Base-by-base conservation (phyloP, 345 rosid genomes). In the Geranium rotundifolium region DNA sequence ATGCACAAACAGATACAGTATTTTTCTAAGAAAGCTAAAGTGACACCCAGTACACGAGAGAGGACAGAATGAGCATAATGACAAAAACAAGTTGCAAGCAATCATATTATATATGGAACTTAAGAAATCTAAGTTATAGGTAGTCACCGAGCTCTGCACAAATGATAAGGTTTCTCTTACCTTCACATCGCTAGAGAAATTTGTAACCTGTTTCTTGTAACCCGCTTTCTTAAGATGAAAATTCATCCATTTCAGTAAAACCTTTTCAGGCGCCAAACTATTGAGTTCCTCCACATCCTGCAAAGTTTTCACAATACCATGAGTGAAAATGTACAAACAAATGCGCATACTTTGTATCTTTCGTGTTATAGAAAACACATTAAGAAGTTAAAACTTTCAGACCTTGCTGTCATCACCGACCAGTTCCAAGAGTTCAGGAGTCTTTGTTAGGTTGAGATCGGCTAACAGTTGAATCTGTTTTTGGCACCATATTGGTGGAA, bases 231-330 rank as follows among this genome's bases (percentile, higher is more conserved):
- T 90, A 68, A 93, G 73, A 77, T 93, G 99, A 65, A 83, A 85
- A 73, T 93, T 93, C 99, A 93, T 93, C 97, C 99, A 93, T 77
- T 93, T 90, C 49, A 93, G 83, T 61, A 93, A 60, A 72, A 93
- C 92, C 76, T 93, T 93, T 78, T 90, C 99, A 65, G 99, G 99
- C 63, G 92, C 78, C 70, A 93, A 80, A 65, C 87, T 77, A 87
- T 82, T 72, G 57, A 93, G 96, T 84, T 93, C 99, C 79, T 93
- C 99, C 52, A 80, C 97, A 41, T 93, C 97, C 99, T 93, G 82
- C 69, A 77, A 58, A 46, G 30, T 17, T 64, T 17, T 3, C 17
- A 65, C 19, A 57, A 57, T 54, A 20, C 34, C 19, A 15, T 18
- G 54, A 34, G 30, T 3, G 56, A 62, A 19, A 57, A 57, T 4